Conservation (phyloP, 169 alveolate species). For the Plasmodium ovale region DNA sequence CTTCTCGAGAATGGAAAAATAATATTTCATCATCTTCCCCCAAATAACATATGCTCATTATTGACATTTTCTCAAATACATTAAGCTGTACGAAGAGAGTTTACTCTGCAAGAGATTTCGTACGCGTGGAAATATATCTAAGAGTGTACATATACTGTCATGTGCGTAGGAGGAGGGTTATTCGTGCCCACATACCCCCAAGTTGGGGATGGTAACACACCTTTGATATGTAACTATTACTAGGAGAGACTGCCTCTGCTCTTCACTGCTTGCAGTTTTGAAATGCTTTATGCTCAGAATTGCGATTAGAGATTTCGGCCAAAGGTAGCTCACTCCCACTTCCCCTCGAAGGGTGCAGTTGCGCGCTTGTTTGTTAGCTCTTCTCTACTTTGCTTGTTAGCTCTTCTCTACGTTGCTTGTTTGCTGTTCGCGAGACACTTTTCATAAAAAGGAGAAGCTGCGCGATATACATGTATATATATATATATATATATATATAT, state of each 20-base stretch:
- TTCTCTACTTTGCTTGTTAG: neutral
- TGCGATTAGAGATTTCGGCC: neutral
- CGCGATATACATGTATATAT: neutral
- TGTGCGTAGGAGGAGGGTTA: too few species aligned
- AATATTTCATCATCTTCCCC: slow-evolving; percentile 52
- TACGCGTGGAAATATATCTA: neutral
- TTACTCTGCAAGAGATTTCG: too few species aligned
- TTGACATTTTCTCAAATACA: slow-evolving; percentile 22
- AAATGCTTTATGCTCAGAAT: neutral
- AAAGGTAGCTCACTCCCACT: neutral
- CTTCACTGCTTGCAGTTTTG: neutral
- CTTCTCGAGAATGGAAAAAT: slow-evolving; percentile 52
- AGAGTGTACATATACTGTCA: too few species aligned
- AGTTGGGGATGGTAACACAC: too few species aligned
- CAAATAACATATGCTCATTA: slow-evolving; percentile 55
- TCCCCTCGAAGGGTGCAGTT: neutral
- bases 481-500: too few species aligned
- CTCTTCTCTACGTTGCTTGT: too few species aligned
- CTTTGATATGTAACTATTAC: too few species aligned
- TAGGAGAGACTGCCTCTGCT: neutral
- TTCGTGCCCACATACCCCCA: too few species aligned
- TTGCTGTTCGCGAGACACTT: neutral
- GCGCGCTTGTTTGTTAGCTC: neutral
- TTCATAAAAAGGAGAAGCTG: too few species aligned
- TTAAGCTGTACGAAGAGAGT: neutral